Evolutionary conservation across 352 stramenopile species (phyloP).

Genomic region (Pythium dissimile): DNA sequence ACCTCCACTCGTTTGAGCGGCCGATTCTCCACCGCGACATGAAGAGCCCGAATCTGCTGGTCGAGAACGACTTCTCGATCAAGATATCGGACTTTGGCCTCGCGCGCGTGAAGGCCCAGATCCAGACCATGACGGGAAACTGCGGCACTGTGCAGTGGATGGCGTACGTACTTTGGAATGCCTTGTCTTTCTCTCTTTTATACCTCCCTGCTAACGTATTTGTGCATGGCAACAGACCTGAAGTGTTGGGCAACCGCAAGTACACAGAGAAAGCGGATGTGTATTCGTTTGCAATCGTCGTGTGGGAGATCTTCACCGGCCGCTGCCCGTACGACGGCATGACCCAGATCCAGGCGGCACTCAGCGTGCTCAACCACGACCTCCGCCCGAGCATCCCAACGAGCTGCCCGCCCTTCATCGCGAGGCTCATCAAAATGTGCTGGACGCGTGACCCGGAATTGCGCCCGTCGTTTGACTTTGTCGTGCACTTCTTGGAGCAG

Average conservation of each 20-base stretch:
- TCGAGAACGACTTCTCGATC: conserved; percentile 77
- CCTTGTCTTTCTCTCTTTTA: no score
- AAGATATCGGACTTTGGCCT: conserved; percentile 93
- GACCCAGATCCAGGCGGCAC: conserved; percentile 82
- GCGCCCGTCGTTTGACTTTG: conserved; percentile 65
- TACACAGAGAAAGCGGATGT: conserved; percentile 94
- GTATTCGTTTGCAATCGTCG: conserved; percentile 92
- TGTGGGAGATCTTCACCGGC: conserved; percentile 93
- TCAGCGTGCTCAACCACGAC: conserved; percentile 79
- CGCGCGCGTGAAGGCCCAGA: conserved; percentile 89
- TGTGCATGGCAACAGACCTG: conserved; percentile 34
- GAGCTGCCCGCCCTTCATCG: conserved; percentile 63
- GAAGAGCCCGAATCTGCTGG: conserved; percentile 89
- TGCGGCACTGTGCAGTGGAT: conserved; percentile 88
- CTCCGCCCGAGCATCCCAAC: conserved; percentile 61
- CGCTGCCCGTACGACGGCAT: conserved; percentile 88
- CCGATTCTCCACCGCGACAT: conserved; percentile 89
- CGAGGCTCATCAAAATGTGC: conserved; percentile 72
- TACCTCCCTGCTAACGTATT: no score
- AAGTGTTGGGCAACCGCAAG: conserved; percentile 87
- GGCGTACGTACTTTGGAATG: no score
- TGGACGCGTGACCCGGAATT: conserved; percentile 70
- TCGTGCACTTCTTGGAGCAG: conserved; percentile 48
- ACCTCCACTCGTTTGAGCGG: conserved; percentile 81
- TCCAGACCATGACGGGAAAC: conserved; percentile 91